phyloP scores from a whole-genome alignment of 805 yeast species.

The Zygoascus bituminiphila region DNA sequence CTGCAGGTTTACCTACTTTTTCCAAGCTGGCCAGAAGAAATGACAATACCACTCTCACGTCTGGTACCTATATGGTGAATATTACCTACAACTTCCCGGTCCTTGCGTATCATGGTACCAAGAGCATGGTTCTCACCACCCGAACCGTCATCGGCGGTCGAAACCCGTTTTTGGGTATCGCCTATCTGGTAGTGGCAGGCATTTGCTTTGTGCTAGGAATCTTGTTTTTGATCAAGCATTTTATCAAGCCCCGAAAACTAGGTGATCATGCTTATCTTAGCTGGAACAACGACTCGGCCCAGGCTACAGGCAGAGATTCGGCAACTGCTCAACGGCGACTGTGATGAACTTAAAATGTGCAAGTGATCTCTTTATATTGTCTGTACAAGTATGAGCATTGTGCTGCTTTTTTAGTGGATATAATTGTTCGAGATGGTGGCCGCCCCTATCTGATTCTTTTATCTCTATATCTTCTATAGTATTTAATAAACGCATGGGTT shows the following conservation, averaged over 20 bases:
- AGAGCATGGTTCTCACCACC: conserved; percentile 72
- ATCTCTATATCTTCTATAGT: neutral
- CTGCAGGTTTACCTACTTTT: conserved; percentile 88
- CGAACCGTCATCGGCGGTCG: conserved; percentile 82
- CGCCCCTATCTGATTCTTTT: too few relatives aligned
- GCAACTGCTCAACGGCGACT: conserved; percentile 1
- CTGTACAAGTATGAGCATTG: too few relatives aligned
- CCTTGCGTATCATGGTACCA: conserved; percentile 77
- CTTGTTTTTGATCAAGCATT: conserved; percentile 69
- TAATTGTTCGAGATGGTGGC: too few relatives aligned
- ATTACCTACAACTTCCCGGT: conserved; percentile 79
- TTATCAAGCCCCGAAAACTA: conserved; percentile 73
- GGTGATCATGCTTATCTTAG: conserved; percentile 71
- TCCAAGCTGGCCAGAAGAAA: conserved; percentile 76
- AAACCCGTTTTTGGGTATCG: conserved; percentile 73
- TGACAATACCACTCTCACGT: conserved; percentile 42
- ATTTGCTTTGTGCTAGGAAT: conserved; percentile 63
- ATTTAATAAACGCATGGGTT: conserved; percentile 1
- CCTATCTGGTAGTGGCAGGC: conserved; percentile 79
- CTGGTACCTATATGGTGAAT: conserved; percentile 64
- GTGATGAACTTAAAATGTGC: neutral
- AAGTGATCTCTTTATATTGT: neutral
- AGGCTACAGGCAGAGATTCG: conserved; percentile 9
- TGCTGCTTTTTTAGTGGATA: too few relatives aligned
- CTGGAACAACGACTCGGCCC: conserved; percentile 32